Evolutionary conservation across 768 basidiomycete genomes (phyloP), one percentile per base, ranked within the genome.

Genomic region (Dioszegia aurantiaca): DNA sequence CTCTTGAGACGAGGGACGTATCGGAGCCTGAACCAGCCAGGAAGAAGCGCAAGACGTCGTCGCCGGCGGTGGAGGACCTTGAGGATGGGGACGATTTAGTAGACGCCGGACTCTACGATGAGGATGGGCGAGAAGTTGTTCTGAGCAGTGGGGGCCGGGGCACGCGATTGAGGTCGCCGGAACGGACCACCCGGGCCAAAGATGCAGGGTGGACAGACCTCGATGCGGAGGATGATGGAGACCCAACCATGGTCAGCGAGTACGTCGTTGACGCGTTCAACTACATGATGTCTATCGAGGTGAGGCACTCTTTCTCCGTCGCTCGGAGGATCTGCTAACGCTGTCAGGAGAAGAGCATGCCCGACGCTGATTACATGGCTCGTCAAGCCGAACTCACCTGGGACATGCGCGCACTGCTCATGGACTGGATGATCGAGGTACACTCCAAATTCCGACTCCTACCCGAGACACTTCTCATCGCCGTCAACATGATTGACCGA

Each of bases 241-340:
- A 99, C 71, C 95, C 94, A 14, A 81, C 90, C 60, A 97, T 97
- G 93, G 93, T 95, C 64, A 87, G 87, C 79, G 90, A 97, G 77
- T 99, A 99, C 71, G 93, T 95, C 49, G 81, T 81, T 24, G 95
- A 98, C 58, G 92, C 98, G 61, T 93, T 92, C 79, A 80, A 87
- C 56, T 98, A 99, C 78, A 82, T 97, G 79, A 88, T 86, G 73
- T 79, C 83, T 60, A 80, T 86, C 59, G 91, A 97, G 84, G 92
- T 92, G 71, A 45, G 81, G 64, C 21, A n/a, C n/a, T n/a, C n/a
- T n/a, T n/a, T n/a, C n/a, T n/a, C n/a, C n/a, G n/a, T n/a, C n/a
- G n/a, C n/a, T n/a, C n/a, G n/a, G n/a, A n/a, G n/a, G n/a, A n/a
- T n/a, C n/a, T n/a, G n/a, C n/a, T n/a, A n/a, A n/a, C n/a, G n/a